These are phyloP conservation scores for Cladobotryum mycophilum DNA, from an alignment of 2,329 filamentous ascomycete species.

Conservation along the genomic window DNA sequence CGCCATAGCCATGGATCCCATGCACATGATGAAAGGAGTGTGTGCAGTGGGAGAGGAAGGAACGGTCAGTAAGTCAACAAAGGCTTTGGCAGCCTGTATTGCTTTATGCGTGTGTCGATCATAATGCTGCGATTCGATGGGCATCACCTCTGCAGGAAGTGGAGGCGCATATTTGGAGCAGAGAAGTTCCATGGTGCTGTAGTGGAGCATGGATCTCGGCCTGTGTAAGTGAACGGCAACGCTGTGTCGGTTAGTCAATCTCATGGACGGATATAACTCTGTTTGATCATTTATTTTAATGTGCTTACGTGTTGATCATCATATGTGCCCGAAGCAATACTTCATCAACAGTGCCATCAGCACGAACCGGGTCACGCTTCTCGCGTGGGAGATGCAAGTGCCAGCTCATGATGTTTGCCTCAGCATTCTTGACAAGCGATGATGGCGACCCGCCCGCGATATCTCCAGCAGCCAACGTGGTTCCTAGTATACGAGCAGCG, in stretches of 20 bases:
- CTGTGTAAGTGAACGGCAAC: conserved; percentile 14
- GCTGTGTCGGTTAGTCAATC: conserved; percentile 1
- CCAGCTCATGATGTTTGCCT: conserved; percentile 58
- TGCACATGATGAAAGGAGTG: conserved; percentile 17
- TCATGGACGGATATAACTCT: too few species aligned
- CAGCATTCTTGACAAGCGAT: conserved; percentile 16
- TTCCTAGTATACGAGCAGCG: conserved; percentile 64
- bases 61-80: conserved; percentile 14
- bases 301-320: conserved; percentile 49
- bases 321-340: conserved; percentile 80
- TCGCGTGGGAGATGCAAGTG: conserved; percentile 62
- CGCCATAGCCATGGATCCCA: conserved; percentile 14
- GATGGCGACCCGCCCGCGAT: conserved; percentile 30
- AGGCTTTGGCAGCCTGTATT: conserved; percentile 9
- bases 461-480: conserved; percentile 39
- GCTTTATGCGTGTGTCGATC: conserved; percentile 14
- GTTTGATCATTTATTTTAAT: too few species aligned
- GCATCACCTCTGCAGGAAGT: conserved; percentile 10
- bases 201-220: conserved; percentile 14
- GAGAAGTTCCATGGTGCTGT: conserved; percentile 16
- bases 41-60: conserved; percentile 11
- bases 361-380: conserved; percentile 59
- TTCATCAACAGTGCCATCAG: conserved; percentile 63
- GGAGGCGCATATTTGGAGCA: conserved; percentile 17
- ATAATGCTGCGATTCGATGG: conserved; percentile 11